A percentile compares a stretch with the other conserved stretches of the same genome.
These are phyloP conservation scores for Lecanosticta acicola DNA, from an alignment of 2,329 filamentous ascomycete species.

Conservation along the genomic window DNA sequence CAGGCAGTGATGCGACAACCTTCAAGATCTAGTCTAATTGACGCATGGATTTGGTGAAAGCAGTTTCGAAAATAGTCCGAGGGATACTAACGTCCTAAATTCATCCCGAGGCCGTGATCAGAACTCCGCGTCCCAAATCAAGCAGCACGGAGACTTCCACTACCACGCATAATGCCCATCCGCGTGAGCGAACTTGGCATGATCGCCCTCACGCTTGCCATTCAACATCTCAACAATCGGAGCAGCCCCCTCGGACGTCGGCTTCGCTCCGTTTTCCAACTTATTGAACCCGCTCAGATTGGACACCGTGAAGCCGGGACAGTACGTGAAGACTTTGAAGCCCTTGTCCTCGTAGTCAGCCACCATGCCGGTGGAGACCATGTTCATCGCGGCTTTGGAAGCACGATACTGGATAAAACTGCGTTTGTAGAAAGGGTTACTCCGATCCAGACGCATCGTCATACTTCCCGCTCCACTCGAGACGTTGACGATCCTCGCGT, in stretches of 20 bases:
- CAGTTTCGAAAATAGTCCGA: too few relatives aligned
- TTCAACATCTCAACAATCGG: constrained; percentile 36
- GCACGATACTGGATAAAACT: constrained; percentile 30
- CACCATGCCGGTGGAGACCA: constrained; percentile 31
- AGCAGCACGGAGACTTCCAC: too few relatives aligned
- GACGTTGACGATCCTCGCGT: constrained; percentile 36
- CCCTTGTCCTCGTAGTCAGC: constrained; percentile 22
- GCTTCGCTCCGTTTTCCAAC: constrained; percentile 34
- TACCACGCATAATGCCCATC: constrained; percentile 14
- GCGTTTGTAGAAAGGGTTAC: constrained; percentile 27
- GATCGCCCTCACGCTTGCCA: constrained; percentile 33
- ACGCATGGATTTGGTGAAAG: too few relatives aligned
- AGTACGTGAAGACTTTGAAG: constrained; percentile 37
- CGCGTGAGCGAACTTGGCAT: constrained; percentile 10
- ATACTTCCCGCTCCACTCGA: constrained; percentile 34
- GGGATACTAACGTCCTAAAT: too few relatives aligned
- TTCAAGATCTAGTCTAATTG: too few relatives aligned
- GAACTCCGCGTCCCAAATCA: too few relatives aligned
- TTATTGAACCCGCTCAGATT: constrained; percentile 33
- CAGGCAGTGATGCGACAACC: too few relatives aligned
- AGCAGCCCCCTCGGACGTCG: constrained; percentile 29
- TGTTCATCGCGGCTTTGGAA: constrained; percentile 38
- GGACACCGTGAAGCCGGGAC: constrained; percentile 36
- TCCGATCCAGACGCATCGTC: constrained; percentile 24
- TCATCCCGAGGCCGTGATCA: too few relatives aligned